Percentiles rank a stretch among this genome's conserved stretches.
Evolutionary conservation across 2,329 filamentous ascomycete species (phyloP).

Genomic region (Fusarium equiseti): DNA sequence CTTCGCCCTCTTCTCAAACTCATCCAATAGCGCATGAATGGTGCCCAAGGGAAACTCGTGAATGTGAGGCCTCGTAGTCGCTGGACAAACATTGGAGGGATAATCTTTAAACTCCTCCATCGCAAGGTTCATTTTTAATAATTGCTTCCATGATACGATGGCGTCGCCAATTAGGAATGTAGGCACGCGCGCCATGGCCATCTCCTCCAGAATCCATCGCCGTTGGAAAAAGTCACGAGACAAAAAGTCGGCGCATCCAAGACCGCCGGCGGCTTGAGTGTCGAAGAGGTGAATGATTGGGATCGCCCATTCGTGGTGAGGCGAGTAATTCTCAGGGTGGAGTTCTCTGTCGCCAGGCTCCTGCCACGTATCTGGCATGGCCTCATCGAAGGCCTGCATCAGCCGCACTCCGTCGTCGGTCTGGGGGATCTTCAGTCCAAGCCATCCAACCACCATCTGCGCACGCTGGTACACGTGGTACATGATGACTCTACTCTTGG

Average conservation of each 20-base stretch:
- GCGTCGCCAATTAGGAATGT: conserved; percentile 51
- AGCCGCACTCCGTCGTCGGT: conserved; percentile 46
- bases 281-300: conserved; percentile 44
- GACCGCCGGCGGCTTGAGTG: conserved; percentile 41
- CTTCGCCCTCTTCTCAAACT: conserved; percentile 35
- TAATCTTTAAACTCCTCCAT: conserved; percentile 54
- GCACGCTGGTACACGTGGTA: conserved; percentile 48
- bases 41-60: conserved; percentile 36
- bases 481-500: conserved; percentile 48
- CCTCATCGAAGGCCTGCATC: conserved; percentile 48
- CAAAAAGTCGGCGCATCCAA: conserved; percentile 48
- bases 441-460: conserved; percentile 52
- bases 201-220: conserved; percentile 54
- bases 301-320: conserved; percentile 49
- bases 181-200: conserved; percentile 51
- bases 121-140: conserved; percentile 51
- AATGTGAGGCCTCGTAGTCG: conserved; percentile 8
- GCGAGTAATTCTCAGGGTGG: conserved; percentile 53
- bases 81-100: conserved; percentile 49
- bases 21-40: conserved; percentile 33
- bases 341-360: conserved; percentile 51
- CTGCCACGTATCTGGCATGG: conserved; percentile 51
- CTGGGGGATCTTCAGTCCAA: conserved; percentile 48
- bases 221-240: conserved; percentile 52
- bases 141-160: conserved; percentile 54